Conservation (phyloP, 805 yeast genomes). For the Cyberlindnera xishuangbannaensis region DNA sequence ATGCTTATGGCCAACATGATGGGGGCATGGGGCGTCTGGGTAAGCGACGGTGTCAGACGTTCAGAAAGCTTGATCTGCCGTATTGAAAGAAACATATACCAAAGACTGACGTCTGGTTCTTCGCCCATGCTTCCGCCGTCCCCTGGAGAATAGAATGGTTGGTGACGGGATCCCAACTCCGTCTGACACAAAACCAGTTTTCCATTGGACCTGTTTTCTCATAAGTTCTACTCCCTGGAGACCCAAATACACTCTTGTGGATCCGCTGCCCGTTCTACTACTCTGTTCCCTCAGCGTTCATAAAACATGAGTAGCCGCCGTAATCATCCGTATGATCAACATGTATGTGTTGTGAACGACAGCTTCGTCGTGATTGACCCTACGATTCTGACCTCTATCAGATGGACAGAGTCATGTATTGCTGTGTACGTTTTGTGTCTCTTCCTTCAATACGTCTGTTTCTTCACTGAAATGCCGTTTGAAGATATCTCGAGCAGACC, state of each 20-base stretch:
- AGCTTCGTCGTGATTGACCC: conserved; percentile 6
- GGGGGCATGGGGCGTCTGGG: conserved; percentile 85
- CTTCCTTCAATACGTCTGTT: conserved; percentile 11
- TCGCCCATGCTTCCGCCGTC: conserved; percentile 2
- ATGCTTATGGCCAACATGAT: conserved; percentile 89
- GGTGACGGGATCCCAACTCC: too few species aligned
- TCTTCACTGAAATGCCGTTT: conserved; percentile 13
- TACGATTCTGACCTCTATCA: too few species aligned
- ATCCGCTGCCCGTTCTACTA: too few species aligned
- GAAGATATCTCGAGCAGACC: conserved; percentile 19
- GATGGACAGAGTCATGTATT: conserved; percentile 4
- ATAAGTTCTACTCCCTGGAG: neutral
- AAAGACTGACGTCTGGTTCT: conserved; percentile 5
- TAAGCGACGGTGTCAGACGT: conserved; percentile 65
- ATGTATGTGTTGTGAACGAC: conserved; percentile 2
- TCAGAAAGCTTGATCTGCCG: conserved; percentile 46
- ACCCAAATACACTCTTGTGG: neutral
- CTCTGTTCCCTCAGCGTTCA: too few species aligned
- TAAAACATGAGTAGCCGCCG: too few species aligned
- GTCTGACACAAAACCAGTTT: conserved; percentile 3
- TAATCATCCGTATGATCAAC: neutral
- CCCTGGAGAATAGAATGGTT: conserved; percentile 2
- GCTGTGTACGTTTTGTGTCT: conserved; percentile 4
- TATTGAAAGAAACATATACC: conserved; percentile 39
- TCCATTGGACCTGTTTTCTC: neutral